Percentiles rank a stretch among this genome's conserved stretches.
Evolutionary conservation across 768 basidiomycete species (phyloP).

Genomic region (Pisolithus marmoratus): DNA sequence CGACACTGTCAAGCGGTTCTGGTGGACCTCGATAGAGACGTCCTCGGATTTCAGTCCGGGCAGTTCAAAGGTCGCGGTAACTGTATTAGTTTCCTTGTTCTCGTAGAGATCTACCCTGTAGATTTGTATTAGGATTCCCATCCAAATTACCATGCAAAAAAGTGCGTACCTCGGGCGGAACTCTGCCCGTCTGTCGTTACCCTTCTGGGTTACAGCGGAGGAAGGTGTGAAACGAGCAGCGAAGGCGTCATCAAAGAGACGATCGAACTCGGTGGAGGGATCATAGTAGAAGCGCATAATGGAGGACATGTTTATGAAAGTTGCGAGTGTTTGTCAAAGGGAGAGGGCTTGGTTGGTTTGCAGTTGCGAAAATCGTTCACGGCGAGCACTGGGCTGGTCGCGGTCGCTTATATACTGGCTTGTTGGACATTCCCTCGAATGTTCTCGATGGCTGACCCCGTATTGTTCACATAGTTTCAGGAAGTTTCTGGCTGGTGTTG

Average conservation of each 20-base stretch:
- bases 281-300: conserved; percentile 29
- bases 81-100: conserved; percentile 38
- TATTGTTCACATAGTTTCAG: neutral
- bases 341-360: neutral
- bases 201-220: conserved; percentile 4
- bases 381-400: neutral
- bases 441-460: neutral
- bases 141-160: neutral
- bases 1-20: conserved; percentile 44
- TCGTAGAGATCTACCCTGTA: conserved; percentile 54
- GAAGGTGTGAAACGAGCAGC: conserved; percentile 21
- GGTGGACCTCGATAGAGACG: conserved; percentile 46
- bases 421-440: neutral
- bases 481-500: neutral
- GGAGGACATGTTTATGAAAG: conserved; percentile 20
- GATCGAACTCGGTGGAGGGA: conserved; percentile 37
- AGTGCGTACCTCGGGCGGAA: conserved; percentile 29
- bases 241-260: conserved; percentile 38
- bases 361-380: neutral
- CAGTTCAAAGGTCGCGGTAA: conserved; percentile 54
- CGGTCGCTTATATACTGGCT: neutral
- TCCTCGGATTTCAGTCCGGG: conserved; percentile 50
- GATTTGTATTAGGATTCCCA: neutral
- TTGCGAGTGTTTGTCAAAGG: neutral
- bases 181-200: neutral